Evolutionary conservation across 495 filamentous ascomycete species (phyloP).

Genomic region (Penicillium lividum): DNA sequence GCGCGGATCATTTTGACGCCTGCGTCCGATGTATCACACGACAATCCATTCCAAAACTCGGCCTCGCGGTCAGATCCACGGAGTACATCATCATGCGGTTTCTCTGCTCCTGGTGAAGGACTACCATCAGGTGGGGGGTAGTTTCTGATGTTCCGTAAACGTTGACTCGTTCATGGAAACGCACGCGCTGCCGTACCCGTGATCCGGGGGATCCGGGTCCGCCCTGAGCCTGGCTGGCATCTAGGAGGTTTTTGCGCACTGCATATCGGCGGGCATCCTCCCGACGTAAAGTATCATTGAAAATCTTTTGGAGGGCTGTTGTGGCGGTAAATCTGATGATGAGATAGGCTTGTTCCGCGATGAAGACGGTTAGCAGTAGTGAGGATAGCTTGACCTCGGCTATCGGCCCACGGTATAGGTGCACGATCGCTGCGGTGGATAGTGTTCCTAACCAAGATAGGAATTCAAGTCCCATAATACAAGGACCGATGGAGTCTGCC

Average conservation of each 20-base stretch:
- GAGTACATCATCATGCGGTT: constrained; percentile 28
- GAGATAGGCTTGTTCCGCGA: constrained; percentile 83
- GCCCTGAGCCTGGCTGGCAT: constrained; percentile 22
- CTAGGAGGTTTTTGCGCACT: constrained; percentile 67
- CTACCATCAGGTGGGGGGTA: constrained; percentile 15
- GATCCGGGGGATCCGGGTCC: constrained; percentile 14
- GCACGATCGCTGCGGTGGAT: constrained; percentile 80
- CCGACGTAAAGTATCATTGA: constrained; percentile 73
- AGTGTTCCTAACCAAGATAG: constrained; percentile 86
- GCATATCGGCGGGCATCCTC: constrained; percentile 71
- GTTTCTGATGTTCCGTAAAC: constrained; percentile 33
- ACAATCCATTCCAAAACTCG: constrained; percentile 36
- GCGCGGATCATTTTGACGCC: constrained; percentile 43
- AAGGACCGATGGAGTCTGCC: constrained; percentile 90
- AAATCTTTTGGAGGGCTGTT: constrained; percentile 68
- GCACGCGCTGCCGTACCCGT: constrained; percentile 32
- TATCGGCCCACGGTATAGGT: constrained; percentile 70
- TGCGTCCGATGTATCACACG: constrained; percentile 32
- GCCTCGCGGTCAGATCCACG: constrained; percentile 31
- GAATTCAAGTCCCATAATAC: constrained; percentile 81
- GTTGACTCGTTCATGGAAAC: constrained; percentile 43
- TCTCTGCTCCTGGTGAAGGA: constrained; percentile 17
- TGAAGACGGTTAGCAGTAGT: constrained; percentile 74
- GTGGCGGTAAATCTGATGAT: constrained; percentile 65
- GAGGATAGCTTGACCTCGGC: constrained; percentile 67